Conservation (phyloP, 805 yeast species). For the Komagataella kurtzmanii region DNA sequence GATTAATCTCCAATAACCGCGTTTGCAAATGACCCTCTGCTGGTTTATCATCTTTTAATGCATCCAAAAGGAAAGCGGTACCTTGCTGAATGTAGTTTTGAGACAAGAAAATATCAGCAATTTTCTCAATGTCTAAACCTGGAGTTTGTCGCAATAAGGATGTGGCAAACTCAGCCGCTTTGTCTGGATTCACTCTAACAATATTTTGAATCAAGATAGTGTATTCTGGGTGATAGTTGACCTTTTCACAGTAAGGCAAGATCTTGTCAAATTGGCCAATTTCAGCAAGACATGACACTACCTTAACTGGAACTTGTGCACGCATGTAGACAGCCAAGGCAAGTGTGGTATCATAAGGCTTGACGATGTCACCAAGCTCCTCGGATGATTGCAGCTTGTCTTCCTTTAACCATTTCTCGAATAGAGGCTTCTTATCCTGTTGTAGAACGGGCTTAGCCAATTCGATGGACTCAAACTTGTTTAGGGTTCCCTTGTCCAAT, state of each 20-base stretch:
- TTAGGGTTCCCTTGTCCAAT: conserved; percentile 84
- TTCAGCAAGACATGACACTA: conserved; percentile 85
- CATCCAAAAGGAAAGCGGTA: conserved; percentile 92
- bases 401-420: conserved; percentile 94
- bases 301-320: conserved; percentile 74
- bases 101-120: conserved; percentile 88
- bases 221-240: conserved; percentile 80
- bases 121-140: conserved; percentile 66
- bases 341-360: conserved; percentile 71
- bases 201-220: conserved; percentile 81
- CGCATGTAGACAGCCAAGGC: conserved; percentile 87
- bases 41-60: conserved; percentile 85
- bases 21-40: conserved; percentile 95
- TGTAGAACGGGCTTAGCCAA: conserved; percentile 91
- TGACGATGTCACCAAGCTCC: conserved; percentile 92
- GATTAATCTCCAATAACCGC: conserved; percentile 80
- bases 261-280: conserved; percentile 94
- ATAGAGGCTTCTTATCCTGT: conserved; percentile 84
- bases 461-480: conserved; percentile 88
- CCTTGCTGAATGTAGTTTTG: conserved; percentile 96
- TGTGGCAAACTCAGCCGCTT: conserved; percentile 94
- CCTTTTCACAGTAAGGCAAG: conserved; percentile 85
- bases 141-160: conserved; percentile 56
- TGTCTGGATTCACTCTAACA: conserved; percentile 90
- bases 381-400: conserved; percentile 92